Evolutionary conservation across 306 rosid genomes (phyloP), one percentile per base, ranked within the genome.

Genomic region (Dalbergia cochinchinensis): DNA sequence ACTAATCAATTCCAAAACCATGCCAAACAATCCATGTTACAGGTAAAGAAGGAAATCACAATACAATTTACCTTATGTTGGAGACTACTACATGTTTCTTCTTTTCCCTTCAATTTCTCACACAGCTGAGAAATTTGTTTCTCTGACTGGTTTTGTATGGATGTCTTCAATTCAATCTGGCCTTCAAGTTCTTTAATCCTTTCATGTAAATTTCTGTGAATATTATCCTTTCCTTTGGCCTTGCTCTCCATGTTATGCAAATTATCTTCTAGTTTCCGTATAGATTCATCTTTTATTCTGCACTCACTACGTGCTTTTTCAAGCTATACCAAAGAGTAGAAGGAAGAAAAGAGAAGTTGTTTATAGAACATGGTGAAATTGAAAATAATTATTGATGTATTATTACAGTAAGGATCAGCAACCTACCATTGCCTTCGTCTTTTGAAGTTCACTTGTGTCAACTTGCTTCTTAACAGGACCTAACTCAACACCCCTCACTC

Each of bases 401-500:
- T 10, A 15, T 64, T 67, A 44, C 8, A 69, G 53, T 12, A 68
- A 50, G 74, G 75, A 75, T 78, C 55, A 59, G 42, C 44, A 35
- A 75, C 91, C 73, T 78, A 93, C 97, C 97, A 86, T 83, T 80
- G 83, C 65, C 87, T 93, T 93, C 16, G 77, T 48, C 80, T 91
- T 93, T 61, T 93, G 97, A 81, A 93, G 87, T 69, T 93, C 98
- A 60, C 88, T 63, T 22, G 96, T 84, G 70, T 93, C 98, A 45
- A 88, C 73, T 89, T 93, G 98, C 93, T 85, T 93, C 94, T 79
- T 91, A 48, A 83, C 89, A 65, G 98, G 97, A 71, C 94, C 98
- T 86, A 93, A 84, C 83, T 93, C 98, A 72, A 93, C 70, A 10
- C 97, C 98, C 69, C 97, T 89, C 78, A 93, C 98, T 69, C 98